Evolutionary conservation across 2,329 filamentous ascomycete species (phyloP).

Genomic region (Beauveria medogensis): DNA sequence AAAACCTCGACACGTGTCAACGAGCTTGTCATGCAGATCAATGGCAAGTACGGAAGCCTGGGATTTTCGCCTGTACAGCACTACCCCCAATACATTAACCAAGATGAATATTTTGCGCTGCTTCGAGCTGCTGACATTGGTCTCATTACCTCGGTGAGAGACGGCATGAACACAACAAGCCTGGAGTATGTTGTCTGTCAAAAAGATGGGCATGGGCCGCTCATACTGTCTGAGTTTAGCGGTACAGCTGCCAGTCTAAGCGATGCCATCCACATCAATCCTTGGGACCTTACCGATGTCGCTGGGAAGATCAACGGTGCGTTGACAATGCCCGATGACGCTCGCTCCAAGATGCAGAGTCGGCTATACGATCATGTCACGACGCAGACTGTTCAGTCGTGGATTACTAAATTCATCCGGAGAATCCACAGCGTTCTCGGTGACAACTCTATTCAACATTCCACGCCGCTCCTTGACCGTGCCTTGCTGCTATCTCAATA

Average conservation of each 20-base stretch:
- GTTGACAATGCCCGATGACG: conserved; percentile 62
- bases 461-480: conserved; percentile 76
- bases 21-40: conserved; percentile 84
- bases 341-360: conserved; percentile 60
- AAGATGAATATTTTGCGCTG: conserved; percentile 91
- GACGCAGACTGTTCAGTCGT: conserved; percentile 75
- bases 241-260: conserved; percentile 81
- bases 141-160: conserved; percentile 88
- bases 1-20: conserved; percentile 85
- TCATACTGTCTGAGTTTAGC: conserved; percentile 95
- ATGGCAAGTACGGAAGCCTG: conserved; percentile 80
- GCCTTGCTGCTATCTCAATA: conserved; percentile 66
- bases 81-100: conserved; percentile 85
- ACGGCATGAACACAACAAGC: conserved; percentile 97
- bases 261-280: conserved; percentile 91
- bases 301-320: conserved; percentile 77
- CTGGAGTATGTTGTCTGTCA: conserved; percentile 93
- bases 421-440: conserved; percentile 73
- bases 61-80: conserved; percentile 89
- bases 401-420: conserved; percentile 73
- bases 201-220: conserved; percentile 72
- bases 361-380: conserved; percentile 78
- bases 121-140: conserved; percentile 84
- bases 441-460: conserved; percentile 63
- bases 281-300: conserved; percentile 82